A percentile compares a stretch with the other conserved stretches of the same genome.
Conservation (phyloP, 2,329 filamentous ascomycete genomes). For the Aureobasidium sp. region DNA sequence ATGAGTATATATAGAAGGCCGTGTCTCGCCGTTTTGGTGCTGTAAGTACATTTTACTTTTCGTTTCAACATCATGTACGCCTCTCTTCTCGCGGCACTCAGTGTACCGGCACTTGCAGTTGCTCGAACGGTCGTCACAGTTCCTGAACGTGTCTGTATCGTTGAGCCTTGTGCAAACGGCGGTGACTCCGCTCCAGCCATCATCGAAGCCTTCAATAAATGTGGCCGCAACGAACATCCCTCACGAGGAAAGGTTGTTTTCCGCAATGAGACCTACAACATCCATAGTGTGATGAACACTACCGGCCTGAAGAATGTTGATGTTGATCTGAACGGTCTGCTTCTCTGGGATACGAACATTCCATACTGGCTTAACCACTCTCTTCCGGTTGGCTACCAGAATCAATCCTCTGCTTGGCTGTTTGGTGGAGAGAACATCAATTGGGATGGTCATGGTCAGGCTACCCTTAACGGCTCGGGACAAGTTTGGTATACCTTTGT, state of each 20-base stretch:
- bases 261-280: constrained; percentile 42
- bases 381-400: constrained; percentile 48
- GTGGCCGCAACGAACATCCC: constrained; percentile 35
- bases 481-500: constrained; percentile 52
- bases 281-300: constrained; percentile 46
- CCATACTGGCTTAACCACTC: constrained; percentile 48
- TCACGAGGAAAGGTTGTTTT: constrained; percentile 45
- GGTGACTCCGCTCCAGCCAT: constrained; percentile 40
- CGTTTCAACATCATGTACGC: background rate
- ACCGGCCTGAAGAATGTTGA: constrained; percentile 41
- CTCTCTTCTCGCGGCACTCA: constrained; percentile 4
- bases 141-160: constrained; percentile 14
- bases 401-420: constrained; percentile 49
- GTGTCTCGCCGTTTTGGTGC: background rate
- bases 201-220: constrained; percentile 43
- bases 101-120: background rate
- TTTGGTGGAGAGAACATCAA: constrained; percentile 48
- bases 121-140: background rate
- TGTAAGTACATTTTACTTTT: background rate
- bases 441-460: constrained; percentile 44
- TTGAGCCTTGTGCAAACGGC: constrained; percentile 12
- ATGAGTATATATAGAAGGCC: background rate
- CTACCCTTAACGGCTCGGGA: constrained; percentile 54
- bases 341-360: constrained; percentile 40
- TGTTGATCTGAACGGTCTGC: constrained; percentile 43